phyloP scores from a whole-genome alignment of 495 filamentous ascomycete species.

The Delitschia confertaspora region DNA sequence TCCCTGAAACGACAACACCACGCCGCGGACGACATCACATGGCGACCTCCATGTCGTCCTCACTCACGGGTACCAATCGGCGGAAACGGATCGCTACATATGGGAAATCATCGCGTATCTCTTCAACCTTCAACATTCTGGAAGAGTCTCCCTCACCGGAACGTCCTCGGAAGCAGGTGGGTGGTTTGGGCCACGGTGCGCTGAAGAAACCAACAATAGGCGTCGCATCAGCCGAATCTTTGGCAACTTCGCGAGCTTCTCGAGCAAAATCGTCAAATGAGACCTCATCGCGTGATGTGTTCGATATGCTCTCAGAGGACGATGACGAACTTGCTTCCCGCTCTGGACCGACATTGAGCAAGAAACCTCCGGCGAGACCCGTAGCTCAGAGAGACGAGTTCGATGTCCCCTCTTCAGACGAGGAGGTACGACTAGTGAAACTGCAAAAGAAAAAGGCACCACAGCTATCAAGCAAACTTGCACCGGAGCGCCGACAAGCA shows the following conservation, averaged over 20 bases:
- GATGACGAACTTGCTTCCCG: neutral
- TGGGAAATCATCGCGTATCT: conserved; percentile 24
- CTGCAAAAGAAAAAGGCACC: neutral
- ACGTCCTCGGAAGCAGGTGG: conserved; percentile 13
- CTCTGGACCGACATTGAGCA: neutral
- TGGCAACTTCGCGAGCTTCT: no score
- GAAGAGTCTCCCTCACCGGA: conserved; percentile 19
- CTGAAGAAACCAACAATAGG: conserved; percentile 2
- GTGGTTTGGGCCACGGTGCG: neutral
- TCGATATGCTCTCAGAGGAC: neutral
- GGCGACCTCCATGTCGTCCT: conserved; percentile 17
- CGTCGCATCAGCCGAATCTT: no score
- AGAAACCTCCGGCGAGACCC: neutral
- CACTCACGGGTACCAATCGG: conserved; percentile 16
- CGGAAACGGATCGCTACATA: conserved; percentile 25
- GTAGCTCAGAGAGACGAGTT: conserved; percentile 17
- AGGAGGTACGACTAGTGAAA: conserved; percentile 17
- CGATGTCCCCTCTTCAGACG: conserved; percentile 31
- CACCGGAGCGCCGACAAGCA: no score
- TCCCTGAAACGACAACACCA: no score
- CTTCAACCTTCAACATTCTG: conserved; percentile 2
- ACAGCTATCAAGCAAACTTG: neutral
- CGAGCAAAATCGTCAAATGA: no score
- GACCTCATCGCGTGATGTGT: neutral
- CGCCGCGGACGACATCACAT: conserved; percentile 2